phyloP scores from a whole-genome alignment of 2,329 filamentous ascomycete species.

The Trichoderma arundinaceum region DNA sequence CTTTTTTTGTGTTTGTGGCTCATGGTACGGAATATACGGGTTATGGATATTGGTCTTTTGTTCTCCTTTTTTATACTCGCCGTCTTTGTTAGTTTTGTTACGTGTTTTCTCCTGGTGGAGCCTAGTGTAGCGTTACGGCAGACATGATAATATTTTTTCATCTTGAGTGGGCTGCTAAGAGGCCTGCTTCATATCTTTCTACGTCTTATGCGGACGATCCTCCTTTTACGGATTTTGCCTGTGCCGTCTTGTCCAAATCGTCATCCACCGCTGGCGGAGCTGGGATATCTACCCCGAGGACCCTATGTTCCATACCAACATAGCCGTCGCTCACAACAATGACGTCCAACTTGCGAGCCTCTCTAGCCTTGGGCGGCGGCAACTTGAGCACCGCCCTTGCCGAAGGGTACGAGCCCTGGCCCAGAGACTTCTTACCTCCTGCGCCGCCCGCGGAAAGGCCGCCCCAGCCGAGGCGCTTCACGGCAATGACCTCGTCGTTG shows the following conservation, averaged over 20 bases:
- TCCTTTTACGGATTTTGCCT: background rate
- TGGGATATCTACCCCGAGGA: slow-evolving; percentile 59
- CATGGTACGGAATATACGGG: background rate
- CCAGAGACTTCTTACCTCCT: slow-evolving; percentile 37
- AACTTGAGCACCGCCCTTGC: slow-evolving; percentile 66
- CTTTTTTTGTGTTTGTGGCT: slow-evolving; percentile 25
- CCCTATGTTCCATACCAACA: slow-evolving; percentile 68
- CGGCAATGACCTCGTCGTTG: slow-evolving; percentile 77
- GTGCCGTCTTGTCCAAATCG: slow-evolving; percentile 45
- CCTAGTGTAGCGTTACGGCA: background rate
- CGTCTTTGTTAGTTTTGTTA: background rate
- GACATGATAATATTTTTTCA: background rate
- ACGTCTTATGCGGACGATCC: slow-evolving; percentile 10
- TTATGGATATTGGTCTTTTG: background rate
- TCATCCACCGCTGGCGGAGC: slow-evolving; percentile 55
- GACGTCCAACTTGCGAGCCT: slow-evolving; percentile 71
- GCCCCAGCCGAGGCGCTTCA: slow-evolving; percentile 84
- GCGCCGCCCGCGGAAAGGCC: slow-evolving; percentile 18
- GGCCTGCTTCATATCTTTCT: background rate
- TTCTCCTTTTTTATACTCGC: background rate
- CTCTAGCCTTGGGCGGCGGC: slow-evolving; percentile 53
- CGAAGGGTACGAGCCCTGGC: slow-evolving; percentile 54
- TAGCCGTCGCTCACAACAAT: slow-evolving; percentile 87
- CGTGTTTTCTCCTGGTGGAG: background rate
- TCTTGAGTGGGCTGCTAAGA: background rate